Evolutionary conservation across 805 yeast genomes (phyloP).

Genomic region (Wickerhamiella nectarea): DNA sequence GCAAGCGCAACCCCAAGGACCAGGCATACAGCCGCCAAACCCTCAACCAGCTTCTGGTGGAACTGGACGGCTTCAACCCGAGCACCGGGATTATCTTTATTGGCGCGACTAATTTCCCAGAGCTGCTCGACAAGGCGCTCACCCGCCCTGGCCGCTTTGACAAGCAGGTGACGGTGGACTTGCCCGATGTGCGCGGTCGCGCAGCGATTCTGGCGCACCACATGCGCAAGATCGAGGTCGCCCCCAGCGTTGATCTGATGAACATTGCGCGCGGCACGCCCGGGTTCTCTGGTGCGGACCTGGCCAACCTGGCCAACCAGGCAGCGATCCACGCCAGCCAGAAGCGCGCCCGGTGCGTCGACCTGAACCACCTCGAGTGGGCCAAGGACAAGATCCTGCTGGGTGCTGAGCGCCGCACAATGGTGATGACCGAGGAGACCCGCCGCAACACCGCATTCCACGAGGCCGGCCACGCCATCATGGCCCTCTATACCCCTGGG

Average conservation of each 20-base stretch:
- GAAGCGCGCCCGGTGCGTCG: conserved; percentile 76
- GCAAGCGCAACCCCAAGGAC: conserved; percentile 91
- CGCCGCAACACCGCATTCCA: conserved; percentile 92
- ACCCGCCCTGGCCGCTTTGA: conserved; percentile 98
- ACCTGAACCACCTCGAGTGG: conserved; percentile 92
- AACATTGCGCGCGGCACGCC: conserved; percentile 95
- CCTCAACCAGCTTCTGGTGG: conserved; percentile 86
- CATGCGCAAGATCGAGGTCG: conserved; percentile 76
- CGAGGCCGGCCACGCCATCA: conserved; percentile 98
- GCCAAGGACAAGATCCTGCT: conserved; percentile 94
- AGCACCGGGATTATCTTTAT: conserved; percentile 86
- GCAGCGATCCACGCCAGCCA: conserved; percentile 97
- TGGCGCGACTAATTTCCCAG: conserved; percentile 98
- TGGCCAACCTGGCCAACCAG: conserved; percentile 89
- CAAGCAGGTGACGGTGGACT: conserved; percentile 83
- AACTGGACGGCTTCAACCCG: conserved; percentile 84
- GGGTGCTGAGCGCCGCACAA: conserved; percentile 96
- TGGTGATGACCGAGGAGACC: conserved; percentile 94
- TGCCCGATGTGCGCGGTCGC: conserved; percentile 97
- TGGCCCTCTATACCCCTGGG: conserved; percentile 88
- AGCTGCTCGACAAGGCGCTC: conserved; percentile 87
- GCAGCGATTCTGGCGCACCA: conserved; percentile 83
- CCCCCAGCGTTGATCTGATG: conserved; percentile 74
- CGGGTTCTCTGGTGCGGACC: conserved; percentile 96
- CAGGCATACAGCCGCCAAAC: conserved; percentile 98